These are phyloP conservation scores for Begonia masoniana DNA, from an alignment of 306 rosid genomes.

Conservation along the genomic window DNA sequence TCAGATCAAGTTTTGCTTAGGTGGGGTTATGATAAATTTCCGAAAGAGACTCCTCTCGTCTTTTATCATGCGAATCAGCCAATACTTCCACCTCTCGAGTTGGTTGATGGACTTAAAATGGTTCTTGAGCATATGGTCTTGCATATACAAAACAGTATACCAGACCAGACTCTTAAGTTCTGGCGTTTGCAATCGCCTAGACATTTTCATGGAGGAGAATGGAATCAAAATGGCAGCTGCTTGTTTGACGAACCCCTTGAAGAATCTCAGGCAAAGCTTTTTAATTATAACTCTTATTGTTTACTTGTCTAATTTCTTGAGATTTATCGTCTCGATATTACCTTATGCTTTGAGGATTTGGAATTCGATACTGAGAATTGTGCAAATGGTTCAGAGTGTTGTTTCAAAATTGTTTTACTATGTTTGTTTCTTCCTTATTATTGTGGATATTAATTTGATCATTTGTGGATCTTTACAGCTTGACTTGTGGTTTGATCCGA, in stretches of 20 bases:
- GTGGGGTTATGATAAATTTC: slow-evolving; percentile 83
- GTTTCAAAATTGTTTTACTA: too few species aligned
- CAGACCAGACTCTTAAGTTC: slow-evolving; percentile 47
- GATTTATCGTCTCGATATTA: too few species aligned
- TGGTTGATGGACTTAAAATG: slow-evolving; percentile 61
- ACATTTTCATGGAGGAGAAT: slow-evolving; percentile 82
- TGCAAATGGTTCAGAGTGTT: too few species aligned
- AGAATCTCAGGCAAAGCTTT: slow-evolving; percentile 11
- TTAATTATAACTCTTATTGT: background rate
- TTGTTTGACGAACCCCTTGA: slow-evolving; percentile 62
- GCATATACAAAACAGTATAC: slow-evolving; percentile 46
- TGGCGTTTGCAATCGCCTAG: slow-evolving; percentile 89
- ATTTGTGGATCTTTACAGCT: slow-evolving; percentile 30
- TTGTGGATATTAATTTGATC: too few species aligned
- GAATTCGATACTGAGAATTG: background rate
- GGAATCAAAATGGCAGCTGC: slow-evolving; percentile 95
- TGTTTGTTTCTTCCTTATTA: too few species aligned
- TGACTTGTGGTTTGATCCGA: slow-evolving; percentile 78
- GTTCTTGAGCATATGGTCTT: slow-evolving; percentile 46
- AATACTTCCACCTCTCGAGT: slow-evolving; percentile 46
- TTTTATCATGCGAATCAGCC: slow-evolving; percentile 58
- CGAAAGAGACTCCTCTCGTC: slow-evolving; percentile 68
- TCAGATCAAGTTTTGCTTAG: slow-evolving; percentile 12
- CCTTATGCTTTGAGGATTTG: too few species aligned
- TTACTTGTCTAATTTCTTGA: too few species aligned